Percentiles rank a stretch among this genome's conserved stretches.
Conservation (phyloP, 768 basidiomycete species). For the Boletus coccyginus region DNA sequence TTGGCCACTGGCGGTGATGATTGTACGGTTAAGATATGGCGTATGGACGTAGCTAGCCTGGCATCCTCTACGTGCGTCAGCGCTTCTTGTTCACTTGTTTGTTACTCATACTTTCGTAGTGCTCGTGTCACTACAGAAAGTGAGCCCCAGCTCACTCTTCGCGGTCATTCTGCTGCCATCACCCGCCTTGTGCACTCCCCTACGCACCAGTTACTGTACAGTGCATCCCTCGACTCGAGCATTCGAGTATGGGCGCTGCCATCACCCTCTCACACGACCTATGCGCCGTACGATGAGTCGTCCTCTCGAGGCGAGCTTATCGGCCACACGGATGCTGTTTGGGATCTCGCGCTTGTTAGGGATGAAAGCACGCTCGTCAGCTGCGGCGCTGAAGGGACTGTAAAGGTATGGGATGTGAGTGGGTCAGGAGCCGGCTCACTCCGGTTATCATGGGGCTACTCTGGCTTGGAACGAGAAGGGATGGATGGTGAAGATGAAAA, state of each 20-base stretch:
- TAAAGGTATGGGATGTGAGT: conserved; percentile 93
- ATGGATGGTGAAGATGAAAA: conserved; percentile 46
- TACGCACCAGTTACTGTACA: conserved; percentile 75
- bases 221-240: conserved; percentile 90
- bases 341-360: conserved; percentile 87
- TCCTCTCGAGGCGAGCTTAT: conserved; percentile 76
- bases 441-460: conserved; percentile 77
- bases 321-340: conserved; percentile 94
- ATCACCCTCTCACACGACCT: conserved; percentile 73
- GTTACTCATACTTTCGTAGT: conserved; percentile 35
- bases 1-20: conserved; percentile 96
- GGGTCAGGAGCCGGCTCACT: conserved; percentile 59
- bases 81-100: conserved; percentile 1
- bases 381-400: conserved; percentile 85
- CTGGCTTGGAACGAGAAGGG: conserved; percentile 52
- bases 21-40: conserved; percentile 94
- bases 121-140: conserved; percentile 77
- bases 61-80: conserved; percentile 71
- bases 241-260: conserved; percentile 92
- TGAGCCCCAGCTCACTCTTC: conserved; percentile 89
- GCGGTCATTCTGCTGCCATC: conserved; percentile 90
- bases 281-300: conserved; percentile 85
- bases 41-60: conserved; percentile 73
- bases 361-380: conserved; percentile 84
- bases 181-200: conserved; percentile 83